Base-by-base conservation (phyloP, 2,329 filamentous ascomycete genomes). In the Botrytis fragariae region DNA sequence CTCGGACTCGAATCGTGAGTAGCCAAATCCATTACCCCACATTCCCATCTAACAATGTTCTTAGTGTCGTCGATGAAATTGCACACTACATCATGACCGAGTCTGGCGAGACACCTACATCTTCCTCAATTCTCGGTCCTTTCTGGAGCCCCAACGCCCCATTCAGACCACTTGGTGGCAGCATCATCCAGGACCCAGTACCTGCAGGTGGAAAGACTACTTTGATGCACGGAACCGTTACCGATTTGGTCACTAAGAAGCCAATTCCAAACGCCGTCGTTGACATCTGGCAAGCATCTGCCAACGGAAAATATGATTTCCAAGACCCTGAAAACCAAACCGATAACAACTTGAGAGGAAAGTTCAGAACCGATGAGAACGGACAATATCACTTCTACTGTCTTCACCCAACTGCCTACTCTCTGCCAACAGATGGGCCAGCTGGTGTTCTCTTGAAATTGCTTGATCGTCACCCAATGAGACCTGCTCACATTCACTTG, bases 91-190 rank as follows among this genome's bases (percentile, higher is more conserved):
- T 77, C n/a, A 70, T 77, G 64, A 75, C 75, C 59, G 78, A 79
- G 16, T 57, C 72, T 44, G 75, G 74, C 71, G 35, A 73, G 32
- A 64, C 42, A 25, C 76, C 77, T 29, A 80, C 77, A 9, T 78
- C 92, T 3, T 92, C 92, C 6, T 90, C 93, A 59, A 94, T 97
- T 76, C 87, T 97, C 0, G 94, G 94, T 0, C 94, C 94, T 1
- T 97, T 97, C 84, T 97, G 93, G 88, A 88, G 93, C 9, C 86
- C 89, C 61, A 87, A 94, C 77, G 89, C 93, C 0, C 93, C 93
- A 8, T 83, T 87, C 73, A 87, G 91, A 64, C 83, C 89, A n/a
- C 92, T 92, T 79, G 93, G 92, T 68, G 87, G 86, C 63, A 90
- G 85, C 78, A 93, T 96, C 75, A 85, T 90, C 32, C 80, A 83